Conservation (phyloP, 75 land plant genomes). For the Pseudotsuga menziesii region DNA sequence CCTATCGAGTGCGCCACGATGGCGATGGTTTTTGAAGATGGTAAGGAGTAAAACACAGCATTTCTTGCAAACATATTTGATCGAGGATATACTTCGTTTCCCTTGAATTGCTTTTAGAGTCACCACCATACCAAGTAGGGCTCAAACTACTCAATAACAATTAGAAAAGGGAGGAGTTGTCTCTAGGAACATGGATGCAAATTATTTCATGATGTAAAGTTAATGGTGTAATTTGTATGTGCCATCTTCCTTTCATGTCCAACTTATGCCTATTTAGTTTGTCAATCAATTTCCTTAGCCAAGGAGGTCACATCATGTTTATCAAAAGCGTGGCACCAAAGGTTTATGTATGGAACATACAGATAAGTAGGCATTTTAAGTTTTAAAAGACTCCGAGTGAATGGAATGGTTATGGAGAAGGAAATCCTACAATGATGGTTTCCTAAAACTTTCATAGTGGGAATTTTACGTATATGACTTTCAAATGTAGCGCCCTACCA, state of each 20-base stretch:
- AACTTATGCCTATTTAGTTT: not conserved
- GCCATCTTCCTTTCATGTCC: no score
- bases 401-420: constrained; percentile 85
- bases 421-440: constrained; percentile 72
- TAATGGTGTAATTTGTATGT: not conserved
- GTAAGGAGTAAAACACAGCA: no score
- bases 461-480: constrained; percentile 77
- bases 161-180: not conserved
- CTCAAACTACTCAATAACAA: no score
- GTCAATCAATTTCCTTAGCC: not conserved
- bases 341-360: not conserved
- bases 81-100: no score
- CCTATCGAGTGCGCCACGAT: no score
- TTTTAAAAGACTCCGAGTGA: constrained; percentile 46
- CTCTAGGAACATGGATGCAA: not conserved
- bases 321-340: not conserved
- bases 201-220: not conserved
- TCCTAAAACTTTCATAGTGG: constrained; percentile 83
- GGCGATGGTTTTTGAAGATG: no score
- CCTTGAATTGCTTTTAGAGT: no score
- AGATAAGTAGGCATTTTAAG: not conserved
- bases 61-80: no score
- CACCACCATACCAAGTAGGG: no score
- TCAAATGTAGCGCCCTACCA: constrained; percentile 90
- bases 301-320: not conserved